These are phyloP conservation scores for Syzygium grande DNA, from an alignment of 345 rosid genomes.

Conservation along the genomic window DNA sequence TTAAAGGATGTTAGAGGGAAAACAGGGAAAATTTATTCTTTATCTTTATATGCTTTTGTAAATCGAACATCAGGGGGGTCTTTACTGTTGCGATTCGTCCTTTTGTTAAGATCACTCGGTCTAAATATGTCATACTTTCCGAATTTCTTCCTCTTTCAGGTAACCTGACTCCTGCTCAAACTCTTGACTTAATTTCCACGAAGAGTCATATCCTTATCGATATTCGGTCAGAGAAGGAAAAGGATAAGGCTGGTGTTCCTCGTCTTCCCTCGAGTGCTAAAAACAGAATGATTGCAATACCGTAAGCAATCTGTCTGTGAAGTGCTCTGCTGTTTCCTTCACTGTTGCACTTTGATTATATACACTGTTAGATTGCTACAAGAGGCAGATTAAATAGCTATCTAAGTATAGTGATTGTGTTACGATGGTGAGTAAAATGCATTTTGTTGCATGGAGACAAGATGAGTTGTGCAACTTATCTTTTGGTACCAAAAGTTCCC, in stretches of 20 bases:
- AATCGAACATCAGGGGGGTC: neutral
- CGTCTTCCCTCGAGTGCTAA: conserved; percentile 90
- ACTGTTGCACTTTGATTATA: neutral
- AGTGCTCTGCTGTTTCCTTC: neutral
- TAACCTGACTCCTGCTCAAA: conserved; percentile 76
- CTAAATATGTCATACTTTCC: neutral
- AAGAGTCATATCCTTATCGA: conserved; percentile 63
- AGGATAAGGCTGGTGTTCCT: conserved; percentile 76
- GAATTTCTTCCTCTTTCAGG: conserved; percentile 27
- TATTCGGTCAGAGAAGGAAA: conserved; percentile 90
- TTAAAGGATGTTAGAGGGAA: neutral
- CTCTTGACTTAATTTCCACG: conserved; percentile 58
- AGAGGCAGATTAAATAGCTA: neutral
- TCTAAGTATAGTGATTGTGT: neutral
- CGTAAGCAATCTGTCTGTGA: conserved; percentile 37
- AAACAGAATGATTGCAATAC: conserved; percentile 65
- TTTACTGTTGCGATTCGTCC: neutral
- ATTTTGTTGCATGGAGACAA: neutral
- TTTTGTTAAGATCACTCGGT: neutral
- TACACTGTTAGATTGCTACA: neutral
- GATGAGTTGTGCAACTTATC: neutral
- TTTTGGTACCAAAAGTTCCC: neutral
- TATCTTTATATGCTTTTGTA: neutral
- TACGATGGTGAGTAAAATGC: neutral
- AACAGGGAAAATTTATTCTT: neutral